Evolutionary conservation across 192 early-diverging fungal species (phyloP), one percentile per base, ranked within the genome.

Genomic region (Allomyces javanicus): DNA sequence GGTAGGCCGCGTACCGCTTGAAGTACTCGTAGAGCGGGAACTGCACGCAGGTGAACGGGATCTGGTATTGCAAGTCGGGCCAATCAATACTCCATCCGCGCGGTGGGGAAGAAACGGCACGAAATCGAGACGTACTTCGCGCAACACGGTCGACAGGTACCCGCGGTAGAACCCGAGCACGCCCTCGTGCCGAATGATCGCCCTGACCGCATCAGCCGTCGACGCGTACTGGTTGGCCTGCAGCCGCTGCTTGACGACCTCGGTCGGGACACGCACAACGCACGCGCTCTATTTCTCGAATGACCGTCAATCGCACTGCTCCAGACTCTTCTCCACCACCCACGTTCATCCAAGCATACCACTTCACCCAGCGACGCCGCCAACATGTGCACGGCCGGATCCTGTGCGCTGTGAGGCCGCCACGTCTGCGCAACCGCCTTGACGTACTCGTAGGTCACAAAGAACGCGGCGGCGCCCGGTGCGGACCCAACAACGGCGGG

Each of bases 1-100:
- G 50, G 50, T 58, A 58, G 3, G 50, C 50, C 21, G 85, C 76
- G 61, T 81, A 81, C 64, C 74, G 71, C 78, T 95, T 97, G 63
- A 95, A 76, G 44, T 80, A 85, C 75, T 97, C 95, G 71, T 92
- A 97, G 50, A 97, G 70, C 9, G 95, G 92, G 72, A 97, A 97
- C 73, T 97, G 95, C 40, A 97, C 87, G 73, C 92, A 94, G 0
- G 93, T 84, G 70, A 97, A 97, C 22, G 95, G 95, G 69, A 97
- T 94, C 78, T 85, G 73, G 1, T 14, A 9, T 3, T 7, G 7
- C 33, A 40, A 9, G 33, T 7, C 3, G 33, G 3, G 33, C 9
- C 33, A 40, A 7, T 7, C 4, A 9, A 7, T 9, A 7, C 33
- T 40, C 33, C 4, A 40, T 3, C 33, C 33, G 33, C 3, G 33